Conservation (phyloP, 805 yeast genomes). For the Saccharomycopsis guyanensis region DNA sequence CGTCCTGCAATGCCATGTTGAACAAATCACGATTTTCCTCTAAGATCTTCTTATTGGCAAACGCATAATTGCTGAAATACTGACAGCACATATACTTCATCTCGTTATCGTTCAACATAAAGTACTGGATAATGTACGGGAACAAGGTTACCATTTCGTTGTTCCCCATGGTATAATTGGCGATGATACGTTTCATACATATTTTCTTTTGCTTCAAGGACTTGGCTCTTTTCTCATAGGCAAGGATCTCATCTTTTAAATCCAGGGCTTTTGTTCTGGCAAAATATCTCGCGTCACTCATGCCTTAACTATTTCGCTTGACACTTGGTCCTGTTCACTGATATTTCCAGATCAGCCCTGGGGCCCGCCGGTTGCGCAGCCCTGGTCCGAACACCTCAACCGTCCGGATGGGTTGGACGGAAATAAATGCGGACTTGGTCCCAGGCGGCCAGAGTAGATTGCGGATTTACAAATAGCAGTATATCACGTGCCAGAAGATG, state of each 20-base stretch:
- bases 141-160: slow-evolving; percentile 62
- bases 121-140: slow-evolving; percentile 52
- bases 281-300: slow-evolving; percentile 22
- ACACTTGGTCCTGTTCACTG: neutral
- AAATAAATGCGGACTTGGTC: too few species aligned
- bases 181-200: slow-evolving; percentile 64
- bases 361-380: neutral
- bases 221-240: slow-evolving; percentile 1
- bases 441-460: too few species aligned
- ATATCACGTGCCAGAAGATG: too few species aligned
- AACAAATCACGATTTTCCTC: slow-evolving; percentile 48
- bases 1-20: slow-evolving; percentile 42
- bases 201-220: slow-evolving; percentile 33
- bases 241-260: slow-evolving; percentile 24
- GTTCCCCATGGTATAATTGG: slow-evolving; percentile 78
- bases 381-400: too few species aligned
- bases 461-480: too few species aligned
- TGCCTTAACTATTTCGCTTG: neutral
- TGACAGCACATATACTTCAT: slow-evolving; percentile 65
- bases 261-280: slow-evolving; percentile 27
- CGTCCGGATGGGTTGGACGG: too few species aligned
- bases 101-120: slow-evolving; percentile 57
- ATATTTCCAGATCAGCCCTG: neutral
- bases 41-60: slow-evolving; percentile 49
- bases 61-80: slow-evolving; percentile 54